Base-by-base conservation (phyloP, 2,329 filamentous ascomycete genomes). In the Fusarium oxysporum region DNA sequence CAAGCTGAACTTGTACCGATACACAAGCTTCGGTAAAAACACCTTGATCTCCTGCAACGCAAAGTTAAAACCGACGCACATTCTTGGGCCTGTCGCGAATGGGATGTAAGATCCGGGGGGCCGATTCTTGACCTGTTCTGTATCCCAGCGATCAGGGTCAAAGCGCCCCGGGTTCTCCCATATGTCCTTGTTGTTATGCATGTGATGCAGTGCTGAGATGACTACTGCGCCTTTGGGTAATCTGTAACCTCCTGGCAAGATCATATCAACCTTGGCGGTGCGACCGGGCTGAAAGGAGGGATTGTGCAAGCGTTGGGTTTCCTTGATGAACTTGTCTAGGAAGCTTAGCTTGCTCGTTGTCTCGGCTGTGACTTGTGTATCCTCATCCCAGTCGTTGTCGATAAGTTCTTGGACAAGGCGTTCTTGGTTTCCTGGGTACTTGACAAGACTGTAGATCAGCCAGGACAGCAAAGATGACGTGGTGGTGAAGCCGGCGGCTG, bases 11-110 rank as follows among this genome's bases (percentile, higher is more conserved):
- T 87, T 81, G 73, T 92, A 91, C 4, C 89, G 83, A 65, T 85
- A 91, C 1, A 91, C 79, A 45, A 92, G 80, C 80, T 91, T 88
- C 1, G 85, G 82, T 62, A 92, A 43, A 74, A 90, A 86, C 5
- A 90, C 83, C 81, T 91, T 91, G 63, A 90, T 83, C 77, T 92
- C 89, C 69, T 86, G 85, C 21, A 91, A 78, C 0, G 89, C 90
- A 76, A 91, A 90, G 78, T 90, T 91, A 83, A 90, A 91, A 0
- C 89, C 90, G 50, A 92, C 88, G 65, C 90, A 92, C 81, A 85
- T 86, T 5, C 90, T 82, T 0, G 83, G 85, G 0, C 90, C 90
- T 0, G 85, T 81, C 0, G 86, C 89, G 65, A 92, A 92, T 0
- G 90, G 90, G 6, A 88, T 81, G 68, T 91, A 92, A 0, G 86